A percentile compares a stretch with the other conserved stretches of the same genome.
Evolutionary conservation across 139 green algal genomes (phyloP).

Genomic region (Coelastrella sp.): DNA sequence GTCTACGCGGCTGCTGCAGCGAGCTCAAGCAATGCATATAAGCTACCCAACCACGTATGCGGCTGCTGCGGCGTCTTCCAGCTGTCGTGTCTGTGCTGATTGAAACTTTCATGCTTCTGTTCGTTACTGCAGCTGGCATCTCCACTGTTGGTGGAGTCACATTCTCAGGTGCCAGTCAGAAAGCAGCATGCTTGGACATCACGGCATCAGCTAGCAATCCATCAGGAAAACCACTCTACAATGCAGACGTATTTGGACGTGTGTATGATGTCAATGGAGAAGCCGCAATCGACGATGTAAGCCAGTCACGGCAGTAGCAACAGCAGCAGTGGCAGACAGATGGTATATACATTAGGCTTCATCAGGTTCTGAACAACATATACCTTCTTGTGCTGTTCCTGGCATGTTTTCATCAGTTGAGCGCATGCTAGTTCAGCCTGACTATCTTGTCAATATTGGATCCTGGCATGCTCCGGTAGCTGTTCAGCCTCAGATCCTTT

Average conservation of each 20-base stretch:
- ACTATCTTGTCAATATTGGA: too few species aligned
- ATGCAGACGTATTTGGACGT: constrained; percentile 33
- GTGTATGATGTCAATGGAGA: constrained; percentile 46
- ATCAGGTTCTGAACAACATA: too few species aligned
- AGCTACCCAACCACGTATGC: too few species aligned
- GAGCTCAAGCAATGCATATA: too few species aligned
- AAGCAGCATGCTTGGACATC: constrained; percentile 44
- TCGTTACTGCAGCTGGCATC: constrained; percentile 11
- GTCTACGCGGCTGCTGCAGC: too few species aligned
- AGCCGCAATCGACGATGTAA: constrained; percentile 46
- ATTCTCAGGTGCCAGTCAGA: constrained; percentile 22
- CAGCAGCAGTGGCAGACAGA: too few species aligned
- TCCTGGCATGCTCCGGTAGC: too few species aligned
- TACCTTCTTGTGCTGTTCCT: too few species aligned
- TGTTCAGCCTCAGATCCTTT: too few species aligned
- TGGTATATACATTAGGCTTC: too few species aligned
- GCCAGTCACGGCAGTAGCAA: not conserved
- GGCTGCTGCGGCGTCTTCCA: not conserved
- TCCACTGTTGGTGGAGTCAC: constrained; percentile 39
- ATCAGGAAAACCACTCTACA: constrained; percentile 42
- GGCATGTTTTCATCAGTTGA: too few species aligned
- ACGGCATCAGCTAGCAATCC: constrained; percentile 38
- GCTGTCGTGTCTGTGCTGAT: not conserved
- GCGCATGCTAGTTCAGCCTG: too few species aligned
- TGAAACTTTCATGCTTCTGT: not conserved